Base-by-base conservation (phyloP, 768 basidiomycete genomes). In the Collybia sordida region DNA sequence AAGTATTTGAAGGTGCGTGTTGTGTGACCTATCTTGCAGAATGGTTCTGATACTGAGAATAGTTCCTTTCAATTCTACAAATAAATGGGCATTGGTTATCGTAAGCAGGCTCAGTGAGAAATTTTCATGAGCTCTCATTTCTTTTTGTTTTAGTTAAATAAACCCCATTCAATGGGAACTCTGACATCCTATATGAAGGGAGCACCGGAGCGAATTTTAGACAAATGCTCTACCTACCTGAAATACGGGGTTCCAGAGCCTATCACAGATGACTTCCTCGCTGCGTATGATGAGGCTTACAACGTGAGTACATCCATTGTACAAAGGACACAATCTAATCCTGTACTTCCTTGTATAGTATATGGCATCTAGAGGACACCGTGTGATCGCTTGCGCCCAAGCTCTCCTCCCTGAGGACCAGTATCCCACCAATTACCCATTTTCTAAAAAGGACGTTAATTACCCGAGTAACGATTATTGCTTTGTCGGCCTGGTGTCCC, bases 361-460 rank as follows among this genome's bases (percentile, higher is more conserved):
- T 63, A 87, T 87, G 85, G 84, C 85, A 0, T 85, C 84, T n/a
- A 73, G 85, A 52, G 85, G 85, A 15, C 85, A 87, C 60, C 81
- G 85, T 36, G 85, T 85, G 39, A 87, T 87, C 49, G 85, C 82
- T n/a, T 85, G 83, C 59, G 85, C 85, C 1, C 84, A 85, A 56
- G 61, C 64, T 15, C 74, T 84, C 15, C 78, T 86, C 42, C 71
- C 78, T 2, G 72, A 69, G 31, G 71, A 75, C 21, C 50, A 69
- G 54, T 86, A 80, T 58, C 72, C 78, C 3, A 55, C 50, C 7
- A 65, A 72, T 50, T 73, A 77, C 51, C 58, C 69, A 1, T 87
- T 87, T 66, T 77, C 81, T 7, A 82, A 74, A 58, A 79, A 67
- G 25, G 81, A 80, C 24, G 67, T 59, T 22, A 73, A 75, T 45